Base-by-base conservation (phyloP, 2,329 filamentous ascomycete genomes). In the Trichoderma sp. region DNA sequence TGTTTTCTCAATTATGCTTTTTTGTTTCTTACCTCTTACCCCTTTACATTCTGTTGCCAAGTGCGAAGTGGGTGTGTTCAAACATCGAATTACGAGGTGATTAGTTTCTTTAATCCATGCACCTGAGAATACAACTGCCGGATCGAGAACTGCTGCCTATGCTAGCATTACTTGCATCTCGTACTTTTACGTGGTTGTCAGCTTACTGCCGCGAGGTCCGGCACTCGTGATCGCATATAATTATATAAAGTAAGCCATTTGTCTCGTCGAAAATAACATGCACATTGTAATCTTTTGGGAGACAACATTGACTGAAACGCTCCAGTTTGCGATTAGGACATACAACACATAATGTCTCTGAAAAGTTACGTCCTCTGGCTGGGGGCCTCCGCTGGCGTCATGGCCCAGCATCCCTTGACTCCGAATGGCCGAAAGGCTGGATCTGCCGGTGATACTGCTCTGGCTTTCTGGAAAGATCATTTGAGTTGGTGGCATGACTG, bases 401-500 rank as follows among this genome's bases (percentile, higher is more conserved):
- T 71, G 61, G 70, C 70, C 28, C 36, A 68, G 24, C 53, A 53
- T 26, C 36, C 70, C 6, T 36, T 72, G 4, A 66, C 65, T 21
- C 73, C 73, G n/a, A 69, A 71, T n/a, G 70, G 73, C 30, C 69
- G 67, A 60, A 73, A 74, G n/a, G 74, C 73, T 47, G 73, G 72
- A 26, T 72, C 73, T 3, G 73, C 73, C 0, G 73, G 72, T n/a
- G 72, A 71, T 28, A 61, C 53, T 32, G 71, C 72, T 24, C 36
- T 73, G 4, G 63, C 53, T 3, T 73, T 61, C 34, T 73, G 66
- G 73, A 73, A 70, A 65, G 72, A 73, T 47, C 73, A 74, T 11
- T 34, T 74, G 12, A 71, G 73, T 51, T 74, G 73, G 73, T 74
- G 68, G 70, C 73, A 74, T 32, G 70, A 73, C 57, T 74, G 73